Percentiles rank a stretch among this genome's conserved stretches.
Conservation (phyloP, 768 basidiomycete genomes). For the Calocybe gangraenosa region DNA sequence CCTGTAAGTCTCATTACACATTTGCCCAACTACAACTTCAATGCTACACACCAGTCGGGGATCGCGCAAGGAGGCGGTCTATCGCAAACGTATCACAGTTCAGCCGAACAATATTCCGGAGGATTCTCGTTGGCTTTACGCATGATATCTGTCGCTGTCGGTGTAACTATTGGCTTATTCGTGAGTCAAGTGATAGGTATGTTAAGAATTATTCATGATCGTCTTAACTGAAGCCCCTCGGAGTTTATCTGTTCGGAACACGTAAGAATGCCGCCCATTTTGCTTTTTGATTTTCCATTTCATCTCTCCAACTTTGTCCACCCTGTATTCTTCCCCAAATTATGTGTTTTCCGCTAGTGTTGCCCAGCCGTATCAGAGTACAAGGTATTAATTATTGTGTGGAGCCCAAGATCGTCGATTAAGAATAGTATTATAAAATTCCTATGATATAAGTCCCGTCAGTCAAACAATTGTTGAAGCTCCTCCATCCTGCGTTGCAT, state of each 20-base stretch:
- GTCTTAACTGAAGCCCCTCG: background rate
- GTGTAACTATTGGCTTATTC: constrained; percentile 82
- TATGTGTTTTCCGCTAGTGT: background rate
- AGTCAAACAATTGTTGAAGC: constrained; percentile 69
- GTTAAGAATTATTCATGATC: constrained; percentile 9
- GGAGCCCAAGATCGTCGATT: constrained; percentile 17
- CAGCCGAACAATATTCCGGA: constrained; percentile 67
- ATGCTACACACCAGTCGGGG: constrained; percentile 47
- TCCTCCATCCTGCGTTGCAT: constrained; percentile 87
- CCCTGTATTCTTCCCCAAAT: no score
- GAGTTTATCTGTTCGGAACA: constrained; percentile 70
- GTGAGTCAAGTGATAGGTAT: constrained; percentile 65
- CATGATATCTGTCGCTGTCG: constrained; percentile 82
- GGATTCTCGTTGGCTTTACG: constrained; percentile 77
- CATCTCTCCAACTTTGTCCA: background rate
- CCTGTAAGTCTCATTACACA: constrained; percentile 50
- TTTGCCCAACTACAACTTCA: background rate
- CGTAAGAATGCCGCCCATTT: constrained; percentile 73
- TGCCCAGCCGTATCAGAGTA: background rate
- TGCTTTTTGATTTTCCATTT: constrained; percentile 65
- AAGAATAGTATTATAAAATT: constrained; percentile 25
- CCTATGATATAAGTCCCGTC: constrained; percentile 22
- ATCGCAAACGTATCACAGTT: constrained; percentile 53
- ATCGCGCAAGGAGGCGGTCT: constrained; percentile 74
- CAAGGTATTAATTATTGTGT: constrained; percentile 14